Conservation (phyloP, 495 filamentous ascomycete species). For the Lasiosphaeria ovina region DNA sequence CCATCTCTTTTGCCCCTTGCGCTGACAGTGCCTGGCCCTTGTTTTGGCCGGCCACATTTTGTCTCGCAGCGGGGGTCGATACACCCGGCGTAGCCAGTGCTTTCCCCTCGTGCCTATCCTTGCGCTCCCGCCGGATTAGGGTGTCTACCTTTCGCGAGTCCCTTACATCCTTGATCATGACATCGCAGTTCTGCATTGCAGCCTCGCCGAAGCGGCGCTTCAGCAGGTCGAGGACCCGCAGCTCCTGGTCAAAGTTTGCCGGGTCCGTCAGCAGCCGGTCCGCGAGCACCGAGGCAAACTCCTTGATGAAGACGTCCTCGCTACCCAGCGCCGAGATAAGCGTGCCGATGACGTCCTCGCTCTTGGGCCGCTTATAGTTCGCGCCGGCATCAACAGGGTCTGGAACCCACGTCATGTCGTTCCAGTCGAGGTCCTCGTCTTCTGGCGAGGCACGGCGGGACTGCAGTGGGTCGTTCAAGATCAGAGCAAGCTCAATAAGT, state of each 20-base stretch:
- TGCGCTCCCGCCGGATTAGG: slow-evolving; percentile 51
- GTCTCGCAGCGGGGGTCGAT: slow-evolving; percentile 28
- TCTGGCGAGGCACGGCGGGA: slow-evolving; percentile 44
- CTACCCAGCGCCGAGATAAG: slow-evolving; percentile 83
- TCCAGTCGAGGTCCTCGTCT: slow-evolving; percentile 75
- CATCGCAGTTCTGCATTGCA: slow-evolving; percentile 84
- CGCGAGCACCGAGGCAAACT: slow-evolving; percentile 81
- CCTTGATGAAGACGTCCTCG: slow-evolving; percentile 87
- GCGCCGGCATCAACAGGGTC: slow-evolving; percentile 90
- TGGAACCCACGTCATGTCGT: slow-evolving; percentile 88
- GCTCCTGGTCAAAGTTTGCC: slow-evolving; percentile 68
- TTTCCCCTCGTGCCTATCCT: slow-evolving; percentile 23
- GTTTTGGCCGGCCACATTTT: slow-evolving; percentile 17
- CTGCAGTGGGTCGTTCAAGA: slow-evolving; percentile 64
- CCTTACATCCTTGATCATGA: slow-evolving; percentile 94
- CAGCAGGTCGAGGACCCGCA: slow-evolving; percentile 75
- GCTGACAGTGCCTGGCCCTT: neutral
- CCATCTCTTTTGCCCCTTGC: slow-evolving; percentile 21
- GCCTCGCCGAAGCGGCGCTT: slow-evolving; percentile 86
- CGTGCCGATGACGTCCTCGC: slow-evolving; percentile 86
- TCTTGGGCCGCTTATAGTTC: slow-evolving; percentile 86
- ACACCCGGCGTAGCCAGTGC: slow-evolving; percentile 25
- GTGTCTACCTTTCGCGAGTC: slow-evolving; percentile 74
- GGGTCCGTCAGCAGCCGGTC: slow-evolving; percentile 76
- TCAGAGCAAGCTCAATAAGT: slow-evolving; percentile 70